A percentile compares a stretch with the other conserved stretches of the same genome.
Evolutionary conservation across 208 protist species (phyloP).

Genomic region (Leishmania turanica): DNA sequence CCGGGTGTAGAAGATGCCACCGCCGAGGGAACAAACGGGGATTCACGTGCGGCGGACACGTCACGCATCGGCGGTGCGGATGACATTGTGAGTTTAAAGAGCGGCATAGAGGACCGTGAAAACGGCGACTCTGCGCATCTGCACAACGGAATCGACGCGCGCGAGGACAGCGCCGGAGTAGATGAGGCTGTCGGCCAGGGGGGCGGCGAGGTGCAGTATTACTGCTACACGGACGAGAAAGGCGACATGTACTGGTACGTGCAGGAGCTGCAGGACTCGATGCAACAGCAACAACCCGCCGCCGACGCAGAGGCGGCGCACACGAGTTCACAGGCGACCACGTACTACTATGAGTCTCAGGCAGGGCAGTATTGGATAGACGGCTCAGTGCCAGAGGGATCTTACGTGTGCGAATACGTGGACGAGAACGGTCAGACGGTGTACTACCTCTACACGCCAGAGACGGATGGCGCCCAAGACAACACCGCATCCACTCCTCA

Average conservation of each 20-base stretch:
- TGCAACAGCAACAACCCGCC: constrained; percentile 15
- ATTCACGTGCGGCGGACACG: neutral
- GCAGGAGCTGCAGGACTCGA: constrained; percentile 27
- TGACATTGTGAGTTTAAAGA: neutral
- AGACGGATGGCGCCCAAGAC: constrained; percentile 7
- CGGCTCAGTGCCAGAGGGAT: constrained; percentile 1
- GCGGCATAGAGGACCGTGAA: neutral
- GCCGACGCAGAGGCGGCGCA: neutral
- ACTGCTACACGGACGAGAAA: constrained; percentile 62
- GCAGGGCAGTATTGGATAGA: neutral
- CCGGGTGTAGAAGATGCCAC: neutral
- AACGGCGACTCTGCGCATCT: neutral
- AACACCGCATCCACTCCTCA: neutral
- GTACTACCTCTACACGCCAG: constrained; percentile 36
- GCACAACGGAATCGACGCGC: constrained; percentile 5
- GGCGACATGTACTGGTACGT: constrained; percentile 53
- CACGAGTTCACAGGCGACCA: neutral
- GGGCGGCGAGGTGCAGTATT: constrained; percentile 39
- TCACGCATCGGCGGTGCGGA: neutral
- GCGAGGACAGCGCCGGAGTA: constrained; percentile 6
- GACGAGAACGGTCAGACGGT: constrained; percentile 44
- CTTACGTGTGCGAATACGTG: constrained; percentile 38
- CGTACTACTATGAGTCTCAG: neutral
- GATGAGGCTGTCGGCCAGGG: neutral
- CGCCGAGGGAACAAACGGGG: neutral